phyloP scores from a whole-genome alignment of 306 rosid species.

The Vigna trinervia region DNA sequence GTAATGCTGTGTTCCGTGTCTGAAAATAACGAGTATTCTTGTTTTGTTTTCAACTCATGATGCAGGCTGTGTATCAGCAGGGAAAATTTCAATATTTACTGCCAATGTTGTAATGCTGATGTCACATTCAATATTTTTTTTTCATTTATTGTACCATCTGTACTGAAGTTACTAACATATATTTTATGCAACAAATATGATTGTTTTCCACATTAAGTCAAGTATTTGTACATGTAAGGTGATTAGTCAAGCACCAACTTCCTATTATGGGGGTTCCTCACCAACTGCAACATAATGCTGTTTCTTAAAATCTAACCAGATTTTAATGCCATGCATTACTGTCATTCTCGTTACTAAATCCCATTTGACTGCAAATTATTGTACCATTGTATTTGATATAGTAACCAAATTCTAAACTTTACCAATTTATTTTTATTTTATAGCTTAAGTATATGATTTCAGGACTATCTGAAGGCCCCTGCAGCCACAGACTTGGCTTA shows the following conservation, averaged over 20 bases:
- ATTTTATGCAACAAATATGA: background rate
- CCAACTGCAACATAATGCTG: conserved; percentile 14
- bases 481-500: conserved; percentile 91
- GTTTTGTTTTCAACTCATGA: conserved; percentile 30
- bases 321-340: conserved; percentile 14
- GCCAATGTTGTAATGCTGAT: conserved; percentile 21
- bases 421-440: conserved; percentile 40
- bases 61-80: conserved; percentile 25
- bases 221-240: conserved; percentile 12
- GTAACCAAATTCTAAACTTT: conserved; percentile 22
- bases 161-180: background rate
- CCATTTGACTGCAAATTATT: conserved; percentile 42
- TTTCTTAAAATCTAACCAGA: conserved; percentile 14
- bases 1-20: conserved; percentile 18
- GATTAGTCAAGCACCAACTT: conserved; percentile 31
- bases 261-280: conserved; percentile 25
- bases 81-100: conserved; percentile 16
- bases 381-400: conserved; percentile 30
- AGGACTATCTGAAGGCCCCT: conserved; percentile 92
- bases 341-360: conserved; percentile 9
- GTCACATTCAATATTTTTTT: conserved; percentile 7
- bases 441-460: conserved; percentile 52
- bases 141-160: conserved; percentile 14
- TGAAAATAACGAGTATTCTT: conserved; percentile 22
- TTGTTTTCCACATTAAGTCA: conserved; percentile 1